Evolutionary conservation across 176 grass and related monocot genomes (phyloP), one percentile per base, ranked within the genome.

Genomic region (Bolboschoenus planiculmis): DNA sequence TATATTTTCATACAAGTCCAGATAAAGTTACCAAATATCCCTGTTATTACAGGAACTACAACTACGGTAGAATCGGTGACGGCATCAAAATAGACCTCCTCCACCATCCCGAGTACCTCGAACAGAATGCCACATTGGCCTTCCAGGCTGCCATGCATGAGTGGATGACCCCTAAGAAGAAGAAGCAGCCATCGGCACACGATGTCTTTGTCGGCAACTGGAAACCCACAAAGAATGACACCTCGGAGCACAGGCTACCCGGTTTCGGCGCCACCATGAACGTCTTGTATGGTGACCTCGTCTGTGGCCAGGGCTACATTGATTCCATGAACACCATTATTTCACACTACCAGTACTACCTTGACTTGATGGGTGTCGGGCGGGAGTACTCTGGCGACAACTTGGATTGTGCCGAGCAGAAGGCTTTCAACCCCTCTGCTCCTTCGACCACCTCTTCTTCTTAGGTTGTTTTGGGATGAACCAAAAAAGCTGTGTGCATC

Each of bases 231-330:
- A 94, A 92, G 85, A 97, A 90, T 4, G 90, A 97, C 81, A 97
- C 95, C 40, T 79, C 83, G 56, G 86, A 85, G 51, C 86, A 91
- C 66, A 94, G 95, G 85, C 77, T 88, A 67, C 90, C 90, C 81
- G 95, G 92, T 24, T 94, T 97, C n/a, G 92, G 92, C 81, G 71
- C 85, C 56, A 94, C 92, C 74, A 94, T 97, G 90, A 97, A 97
- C 78, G 39, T 97, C 35, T 37, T 97, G 14, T 97, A 92, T 77
- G 87, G 90, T 13, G 95, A 97, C 86, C 64, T 73, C 56, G 21
- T 85, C 7, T 97, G 92, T 73, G 92, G 95, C 50, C 85, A 94
- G 61, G 88, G 90, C 24, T 85, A 54, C 42, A 82, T 85, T 21
- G 92, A 89, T 59, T 16, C 37, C 37, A 94, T 94, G 95, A 94